Conservation (phyloP, 257 asterid species). For the Nicotiana attenuata region DNA sequence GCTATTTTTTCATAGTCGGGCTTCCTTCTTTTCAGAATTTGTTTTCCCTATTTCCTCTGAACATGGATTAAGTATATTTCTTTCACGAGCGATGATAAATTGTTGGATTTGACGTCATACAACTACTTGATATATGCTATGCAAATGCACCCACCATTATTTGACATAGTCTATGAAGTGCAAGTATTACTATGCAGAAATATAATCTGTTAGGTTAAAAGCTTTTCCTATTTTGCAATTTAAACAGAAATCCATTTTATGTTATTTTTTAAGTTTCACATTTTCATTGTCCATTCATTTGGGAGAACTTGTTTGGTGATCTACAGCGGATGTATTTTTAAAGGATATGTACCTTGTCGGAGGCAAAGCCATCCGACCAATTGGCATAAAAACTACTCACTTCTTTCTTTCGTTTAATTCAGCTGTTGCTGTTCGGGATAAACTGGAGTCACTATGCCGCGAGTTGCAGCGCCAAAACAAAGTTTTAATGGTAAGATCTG, state of each 20-base stretch:
- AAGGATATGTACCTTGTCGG: background rate
- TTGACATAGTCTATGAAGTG: no score
- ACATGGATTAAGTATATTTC: background rate
- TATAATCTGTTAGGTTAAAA: background rate
- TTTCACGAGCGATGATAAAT: background rate
- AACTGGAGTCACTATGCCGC: slow-evolving; percentile 93
- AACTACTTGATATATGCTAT: background rate
- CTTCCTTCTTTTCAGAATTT: slow-evolving; percentile 7
- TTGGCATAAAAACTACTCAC: background rate
- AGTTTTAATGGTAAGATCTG: slow-evolving; percentile 58
- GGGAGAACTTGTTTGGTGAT: slow-evolving; percentile 6
- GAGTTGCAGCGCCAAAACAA: slow-evolving; percentile 98
- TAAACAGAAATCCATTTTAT: background rate
- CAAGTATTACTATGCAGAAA: background rate
- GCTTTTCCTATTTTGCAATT: background rate
- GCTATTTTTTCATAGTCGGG: background rate
- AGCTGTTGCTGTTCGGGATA: slow-evolving; percentile 90
- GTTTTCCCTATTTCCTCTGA: background rate
- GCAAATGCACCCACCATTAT: background rate
- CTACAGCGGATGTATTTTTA: background rate
- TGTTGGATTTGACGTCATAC: background rate
- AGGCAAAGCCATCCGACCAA: slow-evolving; percentile 4
- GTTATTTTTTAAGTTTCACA: background rate
- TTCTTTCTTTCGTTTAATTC: slow-evolving; percentile 25
- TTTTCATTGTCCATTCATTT: background rate